Evolutionary conservation across 129 eudicot genomes (phyloP).

Genomic region (Cynara cardunculus): DNA sequence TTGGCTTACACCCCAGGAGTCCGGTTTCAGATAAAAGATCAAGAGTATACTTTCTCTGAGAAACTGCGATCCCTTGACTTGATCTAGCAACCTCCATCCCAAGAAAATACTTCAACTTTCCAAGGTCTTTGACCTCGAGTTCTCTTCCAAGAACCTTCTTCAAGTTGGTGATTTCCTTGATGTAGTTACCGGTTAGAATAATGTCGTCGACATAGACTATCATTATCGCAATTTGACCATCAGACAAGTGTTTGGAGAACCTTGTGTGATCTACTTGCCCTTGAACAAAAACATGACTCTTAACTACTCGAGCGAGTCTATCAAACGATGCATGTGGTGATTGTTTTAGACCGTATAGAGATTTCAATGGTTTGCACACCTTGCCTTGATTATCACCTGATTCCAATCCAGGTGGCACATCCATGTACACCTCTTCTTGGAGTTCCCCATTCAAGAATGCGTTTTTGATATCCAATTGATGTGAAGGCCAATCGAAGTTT

Average conservation of each 20-base stretch:
- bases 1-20: too few species aligned
- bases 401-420: too few species aligned
- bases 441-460: neutral
- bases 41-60: too few species aligned
- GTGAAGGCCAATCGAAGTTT: neutral
- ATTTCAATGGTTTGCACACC: neutral
- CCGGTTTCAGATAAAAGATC: too few species aligned
- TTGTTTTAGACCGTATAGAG: conserved; percentile 7
- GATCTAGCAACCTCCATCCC: neutral
- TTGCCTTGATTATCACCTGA: neutral
- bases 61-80: neutral
- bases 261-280: neutral
- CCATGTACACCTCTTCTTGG: too few species aligned
- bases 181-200: neutral
- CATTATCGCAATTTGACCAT: neutral
- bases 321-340: neutral
- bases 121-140: neutral
- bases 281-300: neutral
- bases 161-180: neutral
- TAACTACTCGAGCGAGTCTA: neutral
- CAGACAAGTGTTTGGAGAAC: neutral
- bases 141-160: neutral
- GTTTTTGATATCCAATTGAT: neutral
- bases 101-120: neutral
- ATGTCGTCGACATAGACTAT: conserved; percentile 5